Evolutionary conservation across 1,284 basidiomycete genomes (phyloP).

Genomic region (Heterobasidion occidentale): DNA sequence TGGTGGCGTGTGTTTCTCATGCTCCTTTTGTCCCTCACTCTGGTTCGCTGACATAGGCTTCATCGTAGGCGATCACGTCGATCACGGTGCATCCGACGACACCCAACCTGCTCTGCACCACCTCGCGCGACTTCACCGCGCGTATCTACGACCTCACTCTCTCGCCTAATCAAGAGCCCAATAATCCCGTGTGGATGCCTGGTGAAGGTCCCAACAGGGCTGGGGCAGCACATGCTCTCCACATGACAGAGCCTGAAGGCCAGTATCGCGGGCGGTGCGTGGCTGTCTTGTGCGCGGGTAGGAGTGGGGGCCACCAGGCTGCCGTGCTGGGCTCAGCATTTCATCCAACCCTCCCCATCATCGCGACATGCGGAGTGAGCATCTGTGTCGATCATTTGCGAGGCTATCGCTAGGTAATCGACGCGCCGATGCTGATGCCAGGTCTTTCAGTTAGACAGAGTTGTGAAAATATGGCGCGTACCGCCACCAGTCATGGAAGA

Average conservation of each 20-base stretch:
- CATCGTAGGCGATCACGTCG: slow-evolving; percentile 51
- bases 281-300: slow-evolving; percentile 54
- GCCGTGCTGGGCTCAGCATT: slow-evolving; percentile 64
- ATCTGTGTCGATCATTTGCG: background rate
- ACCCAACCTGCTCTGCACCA: slow-evolving; percentile 56
- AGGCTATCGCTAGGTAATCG: background rate
- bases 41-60: background rate
- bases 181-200: slow-evolving; percentile 56
- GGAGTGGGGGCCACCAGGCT: slow-evolving; percentile 62
- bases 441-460: slow-evolving; percentile 50
- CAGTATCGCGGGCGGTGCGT: slow-evolving; percentile 54
- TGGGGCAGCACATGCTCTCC: slow-evolving; percentile 64
- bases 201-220: slow-evolving; percentile 39
- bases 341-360: slow-evolving; percentile 48
- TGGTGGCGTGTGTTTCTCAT: slow-evolving; percentile 46
- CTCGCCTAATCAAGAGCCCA: slow-evolving; percentile 23
- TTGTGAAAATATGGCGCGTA: slow-evolving; percentile 64
- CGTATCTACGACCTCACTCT: slow-evolving; percentile 53
- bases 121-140: slow-evolving; percentile 57
- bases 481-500: slow-evolving; percentile 18
- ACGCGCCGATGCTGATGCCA: slow-evolving; percentile 5
- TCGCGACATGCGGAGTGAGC: slow-evolving; percentile 69
- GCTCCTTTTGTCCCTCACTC: slow-evolving; percentile 3
- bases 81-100: slow-evolving; percentile 50
- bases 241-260: slow-evolving; percentile 51